phyloP scores from a whole-genome alignment of 2,329 filamentous ascomycete species.

The Cladosporium cucumerinum region DNA sequence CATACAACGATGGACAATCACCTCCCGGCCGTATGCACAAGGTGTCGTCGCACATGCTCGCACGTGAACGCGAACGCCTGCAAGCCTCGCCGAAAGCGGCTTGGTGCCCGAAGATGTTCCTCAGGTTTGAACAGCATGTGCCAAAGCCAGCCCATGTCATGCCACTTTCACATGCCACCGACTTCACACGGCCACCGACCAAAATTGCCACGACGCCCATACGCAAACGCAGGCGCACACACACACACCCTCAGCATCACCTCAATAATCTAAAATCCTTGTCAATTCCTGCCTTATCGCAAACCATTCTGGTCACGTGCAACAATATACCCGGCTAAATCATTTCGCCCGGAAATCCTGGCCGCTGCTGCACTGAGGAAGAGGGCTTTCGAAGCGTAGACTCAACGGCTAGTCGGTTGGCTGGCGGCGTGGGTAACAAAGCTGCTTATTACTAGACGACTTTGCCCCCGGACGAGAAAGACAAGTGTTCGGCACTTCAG shows the following conservation, averaged over 20 bases:
- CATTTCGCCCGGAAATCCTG: background rate
- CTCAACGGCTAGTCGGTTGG: background rate
- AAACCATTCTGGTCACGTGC: background rate
- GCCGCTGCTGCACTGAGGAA: background rate
- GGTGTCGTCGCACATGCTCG: background rate
- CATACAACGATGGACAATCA: background rate
- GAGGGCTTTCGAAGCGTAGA: background rate
- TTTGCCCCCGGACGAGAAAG: background rate
- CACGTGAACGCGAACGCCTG: constrained; percentile 1
- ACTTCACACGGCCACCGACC: background rate
- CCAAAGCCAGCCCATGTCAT: constrained; percentile 7
- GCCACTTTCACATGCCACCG: constrained; percentile 14
- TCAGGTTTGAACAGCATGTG: constrained; percentile 3
- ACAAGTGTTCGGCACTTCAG: constrained; percentile 3
- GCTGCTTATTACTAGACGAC: background rate
- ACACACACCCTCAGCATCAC: background rate
- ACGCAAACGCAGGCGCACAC: background rate
- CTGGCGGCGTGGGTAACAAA: background rate
- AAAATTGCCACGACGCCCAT: background rate
- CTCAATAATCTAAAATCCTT: background rate
- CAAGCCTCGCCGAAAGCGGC: background rate
- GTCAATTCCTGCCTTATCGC: background rate
- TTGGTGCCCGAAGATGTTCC: background rate
- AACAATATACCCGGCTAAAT: background rate
- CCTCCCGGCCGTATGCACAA: background rate